A percentile compares a stretch with the other conserved stretches of the same genome.
Evolutionary conservation across 768 basidiomycete genomes (phyloP).

Genomic region (Naganishia vishniacii): DNA sequence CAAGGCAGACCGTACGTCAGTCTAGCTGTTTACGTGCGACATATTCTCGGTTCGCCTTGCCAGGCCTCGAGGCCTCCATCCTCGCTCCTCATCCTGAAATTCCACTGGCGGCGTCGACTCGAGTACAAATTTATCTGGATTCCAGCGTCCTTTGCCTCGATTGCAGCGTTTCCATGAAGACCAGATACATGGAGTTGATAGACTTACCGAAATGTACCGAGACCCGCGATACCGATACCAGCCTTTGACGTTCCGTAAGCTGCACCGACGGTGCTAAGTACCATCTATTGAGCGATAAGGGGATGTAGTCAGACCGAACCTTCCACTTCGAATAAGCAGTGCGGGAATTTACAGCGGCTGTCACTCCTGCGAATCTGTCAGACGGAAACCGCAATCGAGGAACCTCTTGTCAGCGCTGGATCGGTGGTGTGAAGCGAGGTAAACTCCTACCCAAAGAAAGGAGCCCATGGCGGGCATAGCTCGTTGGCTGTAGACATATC

Average conservation of each 20-base stretch:
- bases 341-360: conserved; percentile 66
- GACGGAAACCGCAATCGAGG: conserved; percentile 13
- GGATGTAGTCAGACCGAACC: not conserved
- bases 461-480: conserved; percentile 83
- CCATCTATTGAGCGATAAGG: conserved; percentile 62
- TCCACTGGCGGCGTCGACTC: too few relatives aligned
- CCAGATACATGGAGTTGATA: not conserved
- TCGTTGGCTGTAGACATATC: conserved; percentile 32
- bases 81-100: too few relatives aligned
- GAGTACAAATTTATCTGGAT: too few relatives aligned
- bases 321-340: not conserved
- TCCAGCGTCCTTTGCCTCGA: too few relatives aligned
- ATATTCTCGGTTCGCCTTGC: too few relatives aligned
- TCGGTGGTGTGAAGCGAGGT: not conserved
- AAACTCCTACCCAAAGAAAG: conserved; percentile 73
- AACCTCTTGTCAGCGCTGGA: not conserved
- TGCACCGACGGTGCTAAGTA: conserved; percentile 84
- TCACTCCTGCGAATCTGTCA: conserved; percentile 75
- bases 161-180: too few relatives aligned
- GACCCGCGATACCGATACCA: conserved; percentile 91
- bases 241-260: conserved; percentile 95
- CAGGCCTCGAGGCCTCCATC: too few relatives aligned
- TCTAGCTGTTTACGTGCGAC: too few relatives aligned
- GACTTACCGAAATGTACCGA: conserved; percentile 63
- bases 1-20: not conserved